These are phyloP conservation scores for Triticum monococcum DNA, from an alignment of 176 grass and related monocot species.

Conservation along the genomic window DNA sequence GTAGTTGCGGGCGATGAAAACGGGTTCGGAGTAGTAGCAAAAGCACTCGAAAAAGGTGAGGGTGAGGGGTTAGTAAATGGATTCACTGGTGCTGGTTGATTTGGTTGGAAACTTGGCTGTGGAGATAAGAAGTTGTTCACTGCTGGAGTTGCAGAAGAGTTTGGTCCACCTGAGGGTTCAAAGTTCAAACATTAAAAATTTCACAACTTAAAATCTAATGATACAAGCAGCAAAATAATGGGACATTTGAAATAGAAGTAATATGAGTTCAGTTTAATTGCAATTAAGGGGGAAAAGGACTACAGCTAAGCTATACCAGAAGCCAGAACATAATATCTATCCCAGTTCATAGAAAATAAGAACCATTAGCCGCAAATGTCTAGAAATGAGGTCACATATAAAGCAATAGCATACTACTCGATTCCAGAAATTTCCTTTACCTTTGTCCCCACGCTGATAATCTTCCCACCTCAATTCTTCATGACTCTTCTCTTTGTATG, in stretches of 20 bases:
- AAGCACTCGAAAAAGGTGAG: slow-evolving; percentile 42
- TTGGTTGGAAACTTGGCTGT: background rate
- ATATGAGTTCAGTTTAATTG: slow-evolving; percentile 3
- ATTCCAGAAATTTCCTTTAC: slow-evolving; percentile 30
- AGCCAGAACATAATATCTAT: background rate
- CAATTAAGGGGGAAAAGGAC: background rate
- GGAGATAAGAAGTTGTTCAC: slow-evolving; percentile 11
- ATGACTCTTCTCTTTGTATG: slow-evolving; percentile 94
- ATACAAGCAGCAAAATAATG: slow-evolving; percentile 26
- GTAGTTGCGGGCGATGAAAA: slow-evolving; percentile 30
- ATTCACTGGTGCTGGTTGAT: slow-evolving; percentile 28
- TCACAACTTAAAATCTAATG: slow-evolving; percentile 25
- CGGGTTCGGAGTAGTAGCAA: slow-evolving; percentile 43
- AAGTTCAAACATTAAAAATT: slow-evolving; percentile 23
- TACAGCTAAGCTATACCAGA: slow-evolving; percentile 17
- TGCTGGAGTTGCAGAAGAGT: slow-evolving; percentile 46
- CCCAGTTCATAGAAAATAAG: slow-evolving; percentile 15
- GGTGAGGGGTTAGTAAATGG: slow-evolving; percentile 58
- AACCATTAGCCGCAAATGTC: slow-evolving; percentile 13
- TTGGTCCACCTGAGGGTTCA: slow-evolving; percentile 69
- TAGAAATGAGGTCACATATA: slow-evolving; percentile 2
- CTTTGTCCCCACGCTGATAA: slow-evolving; percentile 89
- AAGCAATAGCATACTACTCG: slow-evolving; percentile 19
- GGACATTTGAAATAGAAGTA: background rate
- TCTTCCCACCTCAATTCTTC: slow-evolving; percentile 96